These are phyloP conservation scores for Mortierella sp. DNA, from an alignment of 371 early-diverging fungal species.

Conservation along the genomic window DNA sequence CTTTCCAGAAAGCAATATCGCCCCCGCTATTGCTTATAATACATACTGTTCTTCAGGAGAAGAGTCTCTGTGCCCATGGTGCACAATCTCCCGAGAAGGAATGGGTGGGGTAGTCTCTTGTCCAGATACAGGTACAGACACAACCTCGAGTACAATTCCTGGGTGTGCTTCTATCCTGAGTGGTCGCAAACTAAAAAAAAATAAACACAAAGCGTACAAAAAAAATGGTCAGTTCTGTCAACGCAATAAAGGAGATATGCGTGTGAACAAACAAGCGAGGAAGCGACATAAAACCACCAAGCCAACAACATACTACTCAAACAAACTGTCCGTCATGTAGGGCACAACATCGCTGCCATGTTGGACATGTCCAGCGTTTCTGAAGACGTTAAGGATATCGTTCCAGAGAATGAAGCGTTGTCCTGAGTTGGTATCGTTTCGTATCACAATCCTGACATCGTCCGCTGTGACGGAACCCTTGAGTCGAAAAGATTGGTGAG, in stretches of 20 bases:
- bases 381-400: conserved; percentile 13
- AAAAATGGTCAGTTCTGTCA: not conserved
- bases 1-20: not conserved
- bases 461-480: not conserved
- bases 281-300: not conserved
- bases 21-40: not conserved
- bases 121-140: not conserved
- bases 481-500: conserved; percentile 8
- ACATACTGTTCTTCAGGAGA: not conserved
- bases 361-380: conserved; percentile 12
- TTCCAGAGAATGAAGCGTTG: conserved; percentile 24
- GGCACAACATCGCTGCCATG: not conserved
- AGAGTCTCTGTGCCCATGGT: not conserved
- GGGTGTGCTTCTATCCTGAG: conserved; percentile 16
- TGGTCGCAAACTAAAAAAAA: conserved; percentile 12
- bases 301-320: conserved; percentile 18
- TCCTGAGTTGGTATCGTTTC: not conserved
- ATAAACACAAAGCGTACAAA: no score
- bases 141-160: conserved; percentile 12
- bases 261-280: not conserved
- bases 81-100: not conserved
- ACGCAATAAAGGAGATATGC: not conserved
- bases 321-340: conserved; percentile 21
- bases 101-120: not conserved
- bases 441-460: conserved; percentile 3